Evolutionary conservation across 1,284 basidiomycete species (phyloP), one percentile per base, ranked within the genome.

Genomic region (Cutaneotrichosporon sp.): DNA sequence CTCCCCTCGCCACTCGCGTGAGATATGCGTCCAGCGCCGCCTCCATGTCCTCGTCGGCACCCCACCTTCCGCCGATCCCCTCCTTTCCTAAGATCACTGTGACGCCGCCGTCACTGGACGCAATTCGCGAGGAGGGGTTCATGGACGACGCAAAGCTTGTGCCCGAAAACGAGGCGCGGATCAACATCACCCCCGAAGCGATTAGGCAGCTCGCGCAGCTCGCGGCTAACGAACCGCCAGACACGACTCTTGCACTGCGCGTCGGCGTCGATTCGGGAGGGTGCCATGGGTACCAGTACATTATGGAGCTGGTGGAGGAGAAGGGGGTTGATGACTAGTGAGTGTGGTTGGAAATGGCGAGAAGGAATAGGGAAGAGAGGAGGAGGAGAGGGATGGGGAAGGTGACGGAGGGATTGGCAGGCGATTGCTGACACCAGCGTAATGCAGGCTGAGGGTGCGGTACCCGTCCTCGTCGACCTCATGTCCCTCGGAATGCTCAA

Each of bases 251-350:
- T 14, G 82, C 82, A 0, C 71, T 86, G 16, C 72, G 84, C 31
- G 78, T 86, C 18, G 79, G 81, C 0, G 85, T 86, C n/a, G 84
- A 85, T 66, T 82, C 81, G 26, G 85, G 85, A 14, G 85, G 84
- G 32, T 86, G 85, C 72, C 85, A 86, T 69, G 85, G 85, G 4
- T 86, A 85, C 70, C 84, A 85, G 67, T 85, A 85, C 74, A 84
- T 83, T 63, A 83, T 86, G 79, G 81, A 82, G 42, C 68, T 86
- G 21, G 82, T 81, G 0, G 79, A 83, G 63, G 72, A 81, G 32
- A 73, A 81, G 5, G 79, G 79, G 7, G 74, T 75, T 14, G 82
- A 83, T 61, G 84, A 85, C 69, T 85, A 84, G 84, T 84, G 67
- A 73, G 83, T 78, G 31, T 22, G 51, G 5, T 10, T 3, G 49